Base-by-base conservation (phyloP, 2,329 filamentous ascomycete species). In the Paraconiothyrium brasiliense region DNA sequence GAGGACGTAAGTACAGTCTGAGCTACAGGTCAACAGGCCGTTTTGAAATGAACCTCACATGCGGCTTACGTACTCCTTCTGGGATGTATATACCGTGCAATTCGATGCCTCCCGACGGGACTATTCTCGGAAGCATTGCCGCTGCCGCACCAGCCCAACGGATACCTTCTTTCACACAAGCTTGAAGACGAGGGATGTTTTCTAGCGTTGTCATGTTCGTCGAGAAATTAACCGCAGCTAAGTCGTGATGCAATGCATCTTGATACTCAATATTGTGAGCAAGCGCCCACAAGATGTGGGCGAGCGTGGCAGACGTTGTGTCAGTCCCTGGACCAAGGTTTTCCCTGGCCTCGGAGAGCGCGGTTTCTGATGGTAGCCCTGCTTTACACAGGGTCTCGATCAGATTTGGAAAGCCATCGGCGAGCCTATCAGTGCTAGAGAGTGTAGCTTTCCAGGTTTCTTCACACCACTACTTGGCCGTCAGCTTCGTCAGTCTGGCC, bases 111-210 rank as follows among this genome's bases (percentile, higher is more conserved):
- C 10, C 41, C 14, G 41, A n/a, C 3, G 41, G 41, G 11, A 43
- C 41, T 16, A 43, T 43, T n/a, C 41, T 43, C 16, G 41, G 41
- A 43, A 43, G 41, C 41, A 43, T 43, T 4, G 41, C 41, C 41
- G 41, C 41, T n/a, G 41, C 41, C n/a, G 41, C 41, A 43, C 41
- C 16, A 43, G 41, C 41, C 41, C 41, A 43, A 9, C 41, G 41
- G 20, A 43, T 20, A 9, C 41, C 41, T 9, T 43, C 41, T 43
- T 43, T 43, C n/a, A 43, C 41, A 43, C 41, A 43, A 43, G 41
- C 41, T 43, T 43, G 41, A 13, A 43, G 41, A 43, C 41, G 41
- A 43, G 41, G 41, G 9, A 43, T 43, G 41, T 43, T 43, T n/a
- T 43, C 41, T n/a, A 43, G 41, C 14, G 14, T 16, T n/a, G 41